Evolutionary conservation across 805 yeast species (phyloP).

Genomic region (Myxozyma monticola): DNA sequence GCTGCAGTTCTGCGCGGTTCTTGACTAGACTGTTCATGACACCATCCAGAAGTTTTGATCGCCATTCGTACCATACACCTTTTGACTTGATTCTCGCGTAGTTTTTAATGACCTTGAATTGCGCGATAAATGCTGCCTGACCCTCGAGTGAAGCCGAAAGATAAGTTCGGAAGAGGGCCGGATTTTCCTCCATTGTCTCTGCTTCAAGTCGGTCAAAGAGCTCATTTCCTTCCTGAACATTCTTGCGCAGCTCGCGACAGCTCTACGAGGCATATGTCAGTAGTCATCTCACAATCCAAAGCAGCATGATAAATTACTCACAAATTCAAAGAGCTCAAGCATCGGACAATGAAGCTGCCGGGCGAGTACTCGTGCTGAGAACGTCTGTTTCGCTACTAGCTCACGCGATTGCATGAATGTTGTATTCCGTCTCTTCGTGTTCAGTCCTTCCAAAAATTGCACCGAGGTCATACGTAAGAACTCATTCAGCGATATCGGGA

Average conservation of each 20-base stretch:
- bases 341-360: conserved; percentile 44
- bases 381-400: conserved; percentile 23
- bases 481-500: conserved; percentile 32
- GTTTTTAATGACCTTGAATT: conserved; percentile 52
- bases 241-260: conserved; percentile 53
- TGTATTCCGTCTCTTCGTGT: conserved; percentile 28
- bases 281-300: neutral
- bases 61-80: conserved; percentile 64
- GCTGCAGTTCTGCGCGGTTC: conserved; percentile 28
- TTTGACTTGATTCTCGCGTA: conserved; percentile 55
- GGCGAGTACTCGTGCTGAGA: conserved; percentile 45
- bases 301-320: neutral
- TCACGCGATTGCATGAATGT: conserved; percentile 31
- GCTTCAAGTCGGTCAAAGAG: conserved; percentile 50
- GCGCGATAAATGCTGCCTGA: conserved; percentile 47
- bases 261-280: conserved; percentile 35
- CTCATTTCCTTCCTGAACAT: conserved; percentile 51
- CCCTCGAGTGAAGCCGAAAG: conserved; percentile 44
- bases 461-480: conserved; percentile 35
- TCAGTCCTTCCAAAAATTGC: conserved; percentile 37
- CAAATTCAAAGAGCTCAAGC: conserved; percentile 52
- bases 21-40: conserved; percentile 40
- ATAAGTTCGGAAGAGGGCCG: conserved; percentile 52
- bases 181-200: conserved; percentile 50
- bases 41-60: conserved; percentile 52